phyloP scores from a whole-genome alignment of 108 stramenopile species.

The Seminavis robusta region DNA sequence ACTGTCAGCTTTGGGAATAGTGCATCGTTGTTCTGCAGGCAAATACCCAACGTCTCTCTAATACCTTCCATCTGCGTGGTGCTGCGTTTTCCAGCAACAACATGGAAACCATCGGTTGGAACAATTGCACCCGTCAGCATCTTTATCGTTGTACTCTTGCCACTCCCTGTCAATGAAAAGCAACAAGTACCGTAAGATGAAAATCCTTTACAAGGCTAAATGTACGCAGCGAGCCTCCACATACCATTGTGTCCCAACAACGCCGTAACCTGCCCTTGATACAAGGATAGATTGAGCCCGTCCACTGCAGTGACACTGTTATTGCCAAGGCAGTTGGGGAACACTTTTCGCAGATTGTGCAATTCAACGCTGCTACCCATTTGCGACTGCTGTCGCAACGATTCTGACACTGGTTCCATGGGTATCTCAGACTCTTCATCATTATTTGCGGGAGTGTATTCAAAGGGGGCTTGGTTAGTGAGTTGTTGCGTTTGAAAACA shows the following conservation, averaged over 20 bases:
- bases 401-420: slow-evolving; percentile 51
- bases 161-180: background rate
- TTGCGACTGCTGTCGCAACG: slow-evolving; percentile 38
- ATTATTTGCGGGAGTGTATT: slow-evolving; percentile 3
- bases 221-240: too few relatives aligned
- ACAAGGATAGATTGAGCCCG: slow-evolving; percentile 82
- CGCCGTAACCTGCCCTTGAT: slow-evolving; percentile 88
- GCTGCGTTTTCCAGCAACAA: slow-evolving; percentile 74
- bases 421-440: too few relatives aligned
- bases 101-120: slow-evolving; percentile 84
- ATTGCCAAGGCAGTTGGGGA: too few relatives aligned
- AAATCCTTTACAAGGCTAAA: too few relatives aligned
- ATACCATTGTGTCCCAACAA: slow-evolving; percentile 92
- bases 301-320: slow-evolving; percentile 94
- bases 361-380: slow-evolving; percentile 62
- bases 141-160: slow-evolving; percentile 72
- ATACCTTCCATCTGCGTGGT: slow-evolving; percentile 57
- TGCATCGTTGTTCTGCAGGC: slow-evolving; percentile 92
- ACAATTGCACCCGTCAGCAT: slow-evolving; percentile 94
- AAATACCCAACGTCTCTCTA: slow-evolving; percentile 81
- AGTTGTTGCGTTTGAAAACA: too few relatives aligned
- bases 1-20: slow-evolving; percentile 87
- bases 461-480: background rate
- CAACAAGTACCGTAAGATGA: background rate
- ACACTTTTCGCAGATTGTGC: slow-evolving; percentile 61